Percentiles rank a stretch among this genome's conserved stretches.
phyloP scores from a whole-genome alignment of 2,329 filamentous ascomycete genomes.

The Ilyonectria mors-panacis region DNA sequence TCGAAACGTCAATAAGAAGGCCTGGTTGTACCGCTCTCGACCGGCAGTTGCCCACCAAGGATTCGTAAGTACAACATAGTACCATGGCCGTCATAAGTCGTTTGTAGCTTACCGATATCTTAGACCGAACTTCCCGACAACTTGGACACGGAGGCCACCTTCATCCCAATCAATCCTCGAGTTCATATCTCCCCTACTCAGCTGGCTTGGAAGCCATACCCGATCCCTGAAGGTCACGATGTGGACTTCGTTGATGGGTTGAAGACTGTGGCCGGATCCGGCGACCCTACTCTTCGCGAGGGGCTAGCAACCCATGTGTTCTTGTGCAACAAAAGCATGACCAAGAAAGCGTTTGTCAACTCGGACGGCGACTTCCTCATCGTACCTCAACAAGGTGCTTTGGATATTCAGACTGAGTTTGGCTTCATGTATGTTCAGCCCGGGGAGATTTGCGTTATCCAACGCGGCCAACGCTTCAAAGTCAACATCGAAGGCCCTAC shows the following conservation, averaged over 20 bases:
- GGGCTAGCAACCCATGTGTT: constrained; percentile 65
- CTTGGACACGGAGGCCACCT: constrained; percentile 33
- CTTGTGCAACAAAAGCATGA: constrained; percentile 61
- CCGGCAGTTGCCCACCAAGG: constrained; percentile 49
- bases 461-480: constrained; percentile 68
- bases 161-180: constrained; percentile 34
- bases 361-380: constrained; percentile 78
- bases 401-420: constrained; percentile 79
- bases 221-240: constrained; percentile 34
- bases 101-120: neutral
- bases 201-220: constrained; percentile 34
- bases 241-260: constrained; percentile 64
- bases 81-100: no score
- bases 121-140: constrained; percentile 4
- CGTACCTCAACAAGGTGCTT: constrained; percentile 74
- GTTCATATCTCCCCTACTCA: constrained; percentile 38
- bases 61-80: constrained; percentile 22
- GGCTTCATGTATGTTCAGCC: constrained; percentile 75
- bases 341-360: constrained; percentile 63
- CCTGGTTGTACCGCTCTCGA: constrained; percentile 46
- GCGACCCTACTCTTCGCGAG: constrained; percentile 62
- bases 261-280: constrained; percentile 63
- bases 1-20: constrained; percentile 46
- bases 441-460: constrained; percentile 76
- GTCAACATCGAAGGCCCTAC: constrained; percentile 66